Base-by-base conservation (phyloP, 345 rosid species). In the Atalantia buxifolia region DNA sequence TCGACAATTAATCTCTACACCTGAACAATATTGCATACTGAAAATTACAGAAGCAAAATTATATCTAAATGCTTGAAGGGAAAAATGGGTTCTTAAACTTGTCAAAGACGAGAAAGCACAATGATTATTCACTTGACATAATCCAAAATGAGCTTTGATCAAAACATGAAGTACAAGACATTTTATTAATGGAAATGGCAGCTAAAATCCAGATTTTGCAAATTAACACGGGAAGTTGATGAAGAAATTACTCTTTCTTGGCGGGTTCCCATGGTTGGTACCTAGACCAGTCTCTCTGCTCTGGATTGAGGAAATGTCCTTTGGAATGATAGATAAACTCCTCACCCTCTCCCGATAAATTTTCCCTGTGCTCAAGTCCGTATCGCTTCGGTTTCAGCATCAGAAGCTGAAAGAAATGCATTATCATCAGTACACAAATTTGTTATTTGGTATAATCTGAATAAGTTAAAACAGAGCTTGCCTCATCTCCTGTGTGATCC, bases 401-500 rank as follows among this genome's bases (percentile, higher is more conserved):
- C 87, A 96, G 85, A 28, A 92, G 94, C 98, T 96, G 89, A 78
- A 85, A 82, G 55, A 78, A 6, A 56, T n/a, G 67, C 24, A 79
- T 3, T 50, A 60, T n/a, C 18, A 55, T 70, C 63, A 56, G 10
- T 38, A 78, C 27, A 64, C 27, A 64, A 63, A 24, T 50, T 66
- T 30, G 48, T 40, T 24, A 33, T 50, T n/a, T 14, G 55, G 68
- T 19, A 66, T 21, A 7, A 59, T 7, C 45, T 36, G 0, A 36
- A 18, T 60, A 9, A 55, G 28, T 36, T 57, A 56, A 9, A 62
- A 25, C 30, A 31, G 16, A 73, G 66, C 78, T 82, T 87, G 89
- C 98, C 93, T 96, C 94, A 67, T 96, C 99, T 63, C 99, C 98
- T 7, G 99, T 96, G 85, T 90, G 97, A 87, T 96, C 98, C 22